A percentile compares a stretch with the other conserved stretches of the same genome.
phyloP scores from a whole-genome alignment of 1,284 basidiomycete species.

The Chalciporus sp. region DNA sequence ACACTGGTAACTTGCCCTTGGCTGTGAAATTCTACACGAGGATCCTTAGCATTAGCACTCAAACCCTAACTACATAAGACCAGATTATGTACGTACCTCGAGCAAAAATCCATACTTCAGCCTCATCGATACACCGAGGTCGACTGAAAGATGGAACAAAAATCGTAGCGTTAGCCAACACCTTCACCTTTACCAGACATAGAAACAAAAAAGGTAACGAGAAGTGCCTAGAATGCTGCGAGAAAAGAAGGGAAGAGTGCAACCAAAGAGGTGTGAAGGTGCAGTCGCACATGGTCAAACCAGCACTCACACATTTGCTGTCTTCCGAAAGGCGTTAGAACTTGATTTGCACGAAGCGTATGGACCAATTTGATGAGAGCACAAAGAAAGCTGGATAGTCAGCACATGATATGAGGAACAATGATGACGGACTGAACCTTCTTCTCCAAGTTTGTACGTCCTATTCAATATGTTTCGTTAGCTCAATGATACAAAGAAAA shows the following conservation, averaged over 20 bases:
- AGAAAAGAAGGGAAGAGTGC: neutral
- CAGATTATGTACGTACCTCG: constrained; percentile 42
- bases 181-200: neutral
- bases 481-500: neutral
- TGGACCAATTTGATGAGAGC: neutral
- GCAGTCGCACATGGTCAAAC: neutral
- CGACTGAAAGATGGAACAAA: constrained; percentile 43
- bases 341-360: constrained; percentile 35
- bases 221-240: too few species aligned
- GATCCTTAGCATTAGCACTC: neutral
- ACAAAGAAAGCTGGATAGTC: neutral
- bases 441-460: constrained; percentile 82
- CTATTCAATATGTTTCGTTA: constrained; percentile 36
- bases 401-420: neutral
- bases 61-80: neutral
- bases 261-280: neutral
- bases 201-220: neutral
- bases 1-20: constrained; percentile 72
- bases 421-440: constrained; percentile 44
- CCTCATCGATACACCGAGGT: constrained; percentile 71
- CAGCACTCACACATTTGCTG: constrained; percentile 69
- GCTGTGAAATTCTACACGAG: constrained; percentile 72
- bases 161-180: constrained; percentile 1
- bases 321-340: constrained; percentile 80
- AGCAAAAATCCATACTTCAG: constrained; percentile 82